Base-by-base conservation (phyloP, 768 basidiomycete genomes). In the Phlegmacium glaucopus region DNA sequence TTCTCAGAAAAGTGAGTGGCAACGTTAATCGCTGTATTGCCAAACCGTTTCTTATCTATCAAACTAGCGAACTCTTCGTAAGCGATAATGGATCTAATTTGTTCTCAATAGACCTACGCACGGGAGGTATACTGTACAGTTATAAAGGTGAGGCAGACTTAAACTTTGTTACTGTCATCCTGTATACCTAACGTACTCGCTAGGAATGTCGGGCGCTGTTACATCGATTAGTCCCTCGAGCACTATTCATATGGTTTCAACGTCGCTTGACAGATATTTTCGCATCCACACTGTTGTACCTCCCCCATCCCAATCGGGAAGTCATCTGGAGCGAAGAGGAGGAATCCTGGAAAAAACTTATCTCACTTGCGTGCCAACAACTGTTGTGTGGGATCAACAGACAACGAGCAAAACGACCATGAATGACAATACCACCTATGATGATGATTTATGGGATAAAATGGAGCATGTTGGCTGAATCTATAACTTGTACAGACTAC, bases 191-290 rank as follows among this genome's bases (percentile, higher is more conserved):
- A 30, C 22, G 3, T 6, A 22, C 5, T 34, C n/a, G 32, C 8
- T 47, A 87, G 89, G 87, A 36, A 62, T 92, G 47, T 76, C 89
- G 2, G 90, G 87, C 18, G 76, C 87, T 17, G 74, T 90, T 17
- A 75, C 72, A 9, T 84, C 87, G 3, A 63, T 89, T 26, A 79
- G 87, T 2, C 63, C 77, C 9, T 74, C 82, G 7, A 22, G 22
- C 22, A 72, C 80, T 2, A 65, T 68, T 5, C 54, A 74, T 22
- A 58, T 92, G 32, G 80, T 75, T 1, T 89, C 88, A 1, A 72
- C 77, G 1, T 72, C 87, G 12, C 69, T 81, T 37, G 89, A 91
- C 62, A 79, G 86, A 35, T 90, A 78, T 64, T 65, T 79, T 16
- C 81, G 90, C 28, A 66, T 91, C 37, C 87, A 90, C 61, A 82